Conservation (phyloP, 208 protist species). For the Leishmania amazonensis region DNA sequence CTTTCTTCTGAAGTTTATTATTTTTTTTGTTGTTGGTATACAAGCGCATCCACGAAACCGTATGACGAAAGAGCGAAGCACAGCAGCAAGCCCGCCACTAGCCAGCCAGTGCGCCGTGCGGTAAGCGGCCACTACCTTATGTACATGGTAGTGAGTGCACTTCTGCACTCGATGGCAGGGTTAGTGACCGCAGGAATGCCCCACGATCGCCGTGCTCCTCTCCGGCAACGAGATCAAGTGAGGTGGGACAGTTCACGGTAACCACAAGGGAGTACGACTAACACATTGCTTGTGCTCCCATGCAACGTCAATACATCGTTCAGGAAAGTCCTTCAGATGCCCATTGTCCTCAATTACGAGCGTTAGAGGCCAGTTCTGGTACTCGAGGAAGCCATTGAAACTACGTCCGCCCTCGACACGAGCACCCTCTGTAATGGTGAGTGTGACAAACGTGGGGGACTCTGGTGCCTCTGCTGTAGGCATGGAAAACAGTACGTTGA, state of each 20-base stretch:
- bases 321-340: constrained; percentile 32
- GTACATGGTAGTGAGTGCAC: neutral
- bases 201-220: neutral
- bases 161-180: neutral
- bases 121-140: neutral
- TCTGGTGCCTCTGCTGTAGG: constrained; percentile 57
- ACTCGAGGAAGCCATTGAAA: constrained; percentile 40
- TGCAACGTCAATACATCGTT: constrained; percentile 42
- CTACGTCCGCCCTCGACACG: constrained; percentile 3
- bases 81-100: neutral
- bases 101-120: neutral
- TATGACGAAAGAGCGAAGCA: neutral
- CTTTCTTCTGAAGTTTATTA: neutral
- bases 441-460: constrained; percentile 49
- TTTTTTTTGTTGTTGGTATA: neutral
- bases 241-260: neutral
- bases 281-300: constrained; percentile 49
- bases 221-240: neutral
- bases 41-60: neutral
- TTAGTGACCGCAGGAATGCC: neutral
- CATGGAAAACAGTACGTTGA: constrained; percentile 59
- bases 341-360: constrained; percentile 25
- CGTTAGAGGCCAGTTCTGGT: constrained; percentile 34
- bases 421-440: constrained; percentile 27
- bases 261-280: constrained; percentile 25